phyloP scores from a whole-genome alignment of 139 green algal species.

The Trebouxia sp. region DNA sequence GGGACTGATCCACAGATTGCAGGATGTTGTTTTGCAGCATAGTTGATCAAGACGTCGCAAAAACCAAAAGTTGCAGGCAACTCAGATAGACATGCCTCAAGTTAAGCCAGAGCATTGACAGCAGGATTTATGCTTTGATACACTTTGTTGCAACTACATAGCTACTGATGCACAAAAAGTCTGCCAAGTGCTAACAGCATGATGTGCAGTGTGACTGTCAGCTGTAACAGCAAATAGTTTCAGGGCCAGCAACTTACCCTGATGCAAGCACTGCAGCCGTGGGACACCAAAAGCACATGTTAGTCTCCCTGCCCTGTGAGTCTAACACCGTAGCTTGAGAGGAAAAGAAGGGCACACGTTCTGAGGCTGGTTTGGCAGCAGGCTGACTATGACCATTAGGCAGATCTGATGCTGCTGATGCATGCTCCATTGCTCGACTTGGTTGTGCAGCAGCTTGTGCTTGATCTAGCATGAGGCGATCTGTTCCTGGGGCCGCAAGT shows the following conservation, averaged over 20 bases:
- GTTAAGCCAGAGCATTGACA: too few relatives aligned
- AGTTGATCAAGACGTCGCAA: too few relatives aligned
- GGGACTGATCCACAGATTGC: too few relatives aligned
- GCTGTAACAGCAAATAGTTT: neutral
- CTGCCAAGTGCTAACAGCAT: too few relatives aligned
- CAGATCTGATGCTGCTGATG: neutral
- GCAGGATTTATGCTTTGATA: too few relatives aligned
- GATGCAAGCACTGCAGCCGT: conserved; percentile 71
- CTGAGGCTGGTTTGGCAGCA: too few relatives aligned
- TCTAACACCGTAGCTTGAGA: conserved; percentile 59
- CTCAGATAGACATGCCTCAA: too few relatives aligned
- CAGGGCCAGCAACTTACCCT: conserved; percentile 49
- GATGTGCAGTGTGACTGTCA: neutral
- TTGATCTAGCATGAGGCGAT: neutral
- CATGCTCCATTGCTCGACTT: neutral
- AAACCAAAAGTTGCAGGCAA: too few relatives aligned
- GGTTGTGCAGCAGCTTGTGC: neutral
- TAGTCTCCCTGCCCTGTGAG: conserved; percentile 85
- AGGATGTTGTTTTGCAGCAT: too few relatives aligned
- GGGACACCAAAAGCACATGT: conserved; percentile 89
- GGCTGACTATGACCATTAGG: neutral
- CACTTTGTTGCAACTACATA: too few relatives aligned
- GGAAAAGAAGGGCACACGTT: conserved; percentile 27
- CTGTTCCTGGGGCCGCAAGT: neutral
- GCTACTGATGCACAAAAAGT: too few relatives aligned